These are phyloP conservation scores for Sclerotiophoma versabilis DNA, from an alignment of 2,329 filamentous ascomycete genomes.

Conservation along the genomic window DNA sequence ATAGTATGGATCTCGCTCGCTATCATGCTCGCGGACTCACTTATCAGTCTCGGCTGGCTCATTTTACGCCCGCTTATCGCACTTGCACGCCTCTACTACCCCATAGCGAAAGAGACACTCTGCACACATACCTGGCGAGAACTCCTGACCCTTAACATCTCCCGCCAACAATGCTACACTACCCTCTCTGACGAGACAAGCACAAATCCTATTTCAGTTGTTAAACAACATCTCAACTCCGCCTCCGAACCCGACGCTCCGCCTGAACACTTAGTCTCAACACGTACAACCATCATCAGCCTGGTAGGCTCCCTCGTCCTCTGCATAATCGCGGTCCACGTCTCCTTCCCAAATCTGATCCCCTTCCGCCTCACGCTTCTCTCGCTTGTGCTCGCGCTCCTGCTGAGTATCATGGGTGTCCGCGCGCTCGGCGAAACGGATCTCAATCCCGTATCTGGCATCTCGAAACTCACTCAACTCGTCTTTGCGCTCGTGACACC, in stretches of 20 bases:
- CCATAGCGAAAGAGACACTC: constrained; percentile 36
- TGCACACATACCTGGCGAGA: constrained; percentile 47
- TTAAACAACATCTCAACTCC: constrained; percentile 41
- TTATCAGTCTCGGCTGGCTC: constrained; percentile 86
- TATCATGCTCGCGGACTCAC: constrained; percentile 94
- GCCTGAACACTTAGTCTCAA: constrained; percentile 78
- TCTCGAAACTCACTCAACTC: constrained; percentile 94
- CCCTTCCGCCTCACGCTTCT: constrained; percentile 83
- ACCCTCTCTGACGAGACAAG: constrained; percentile 38
- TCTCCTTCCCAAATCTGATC: constrained; percentile 83
- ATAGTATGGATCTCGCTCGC: constrained; percentile 96
- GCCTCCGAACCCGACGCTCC: constrained; percentile 76
- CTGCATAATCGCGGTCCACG: constrained; percentile 80
- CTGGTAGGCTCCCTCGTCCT: constrained; percentile 78
- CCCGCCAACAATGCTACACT: constrained; percentile 49
- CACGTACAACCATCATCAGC: constrained; percentile 73
- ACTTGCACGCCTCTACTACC: constrained; percentile 52
- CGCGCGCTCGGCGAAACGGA: constrained; percentile 81
- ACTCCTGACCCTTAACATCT: constrained; percentile 42
- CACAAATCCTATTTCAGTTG: constrained; percentile 32
- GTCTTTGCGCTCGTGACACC: constrained; percentile 93
- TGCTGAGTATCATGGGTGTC: constrained; percentile 70
- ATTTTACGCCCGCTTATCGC: constrained; percentile 68
- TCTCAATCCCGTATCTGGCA: constrained; percentile 93
- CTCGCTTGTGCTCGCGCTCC: constrained; percentile 78